Evolutionary conservation across 2,329 filamentous ascomycete species (phyloP).

Genomic region (Fusarium sp.): DNA sequence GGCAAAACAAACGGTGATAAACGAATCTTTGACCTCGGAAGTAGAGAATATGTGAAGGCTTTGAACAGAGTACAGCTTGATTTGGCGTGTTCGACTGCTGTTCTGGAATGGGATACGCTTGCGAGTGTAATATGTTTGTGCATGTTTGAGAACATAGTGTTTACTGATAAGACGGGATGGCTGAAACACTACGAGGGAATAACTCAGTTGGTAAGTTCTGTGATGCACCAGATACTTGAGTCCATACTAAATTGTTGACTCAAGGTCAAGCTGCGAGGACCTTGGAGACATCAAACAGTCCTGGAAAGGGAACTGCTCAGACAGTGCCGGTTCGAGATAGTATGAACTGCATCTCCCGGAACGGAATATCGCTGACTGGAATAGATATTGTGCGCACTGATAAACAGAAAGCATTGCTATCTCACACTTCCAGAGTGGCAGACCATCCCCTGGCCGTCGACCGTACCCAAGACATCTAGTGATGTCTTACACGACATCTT

Average conservation of each 20-base stretch:
- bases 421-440: constrained; percentile 6
- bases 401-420: constrained; percentile 6
- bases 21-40: background rate
- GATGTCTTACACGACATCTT: constrained; percentile 15
- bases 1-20: constrained; percentile 3
- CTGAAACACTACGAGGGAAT: constrained; percentile 15
- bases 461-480: background rate
- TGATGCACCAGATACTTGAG: rapidly evolving
- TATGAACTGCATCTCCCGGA: background rate
- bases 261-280: constrained; percentile 8
- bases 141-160: constrained; percentile 17
- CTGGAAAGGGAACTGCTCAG: constrained; percentile 6
- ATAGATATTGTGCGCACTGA: constrained; percentile 5
- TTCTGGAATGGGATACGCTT: constrained; percentile 12
- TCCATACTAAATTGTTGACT: background rate
- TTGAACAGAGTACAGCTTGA: background rate
- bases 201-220: background rate
- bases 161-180: constrained; percentile 14
- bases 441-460: background rate
- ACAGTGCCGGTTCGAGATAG: constrained; percentile 21
- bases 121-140: constrained; percentile 15
- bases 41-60: background rate
- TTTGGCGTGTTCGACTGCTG: background rate
- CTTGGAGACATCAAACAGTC: background rate
- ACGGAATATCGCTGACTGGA: background rate